phyloP scores from a whole-genome alignment of 2,329 filamentous ascomycete genomes.

The Incumbomyces delicatus region DNA sequence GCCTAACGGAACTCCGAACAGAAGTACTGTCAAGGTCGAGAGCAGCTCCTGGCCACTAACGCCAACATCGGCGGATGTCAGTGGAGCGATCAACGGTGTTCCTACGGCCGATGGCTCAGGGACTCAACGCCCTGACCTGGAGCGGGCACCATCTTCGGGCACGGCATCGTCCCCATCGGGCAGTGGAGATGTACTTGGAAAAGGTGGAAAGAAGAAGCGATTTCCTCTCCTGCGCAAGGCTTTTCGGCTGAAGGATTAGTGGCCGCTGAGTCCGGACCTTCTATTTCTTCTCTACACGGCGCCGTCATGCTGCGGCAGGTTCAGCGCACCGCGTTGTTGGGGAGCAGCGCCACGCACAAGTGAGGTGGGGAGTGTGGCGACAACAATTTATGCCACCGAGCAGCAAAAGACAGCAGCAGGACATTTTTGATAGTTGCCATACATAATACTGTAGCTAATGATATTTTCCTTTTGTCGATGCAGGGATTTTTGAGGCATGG shows the following conservation, averaged over 20 bases:
- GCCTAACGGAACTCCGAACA: constrained; percentile 25
- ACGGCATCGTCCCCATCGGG: not conserved
- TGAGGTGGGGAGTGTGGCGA: no score
- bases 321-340: no score
- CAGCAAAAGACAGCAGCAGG: no score
- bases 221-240: constrained; percentile 36
- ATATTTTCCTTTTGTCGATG: no score
- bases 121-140: constrained; percentile 12
- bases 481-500: no score
- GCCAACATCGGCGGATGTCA: constrained; percentile 10
- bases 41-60: constrained; percentile 43
- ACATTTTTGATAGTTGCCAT: no score
- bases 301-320: no score
- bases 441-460: no score
- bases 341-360: no score
- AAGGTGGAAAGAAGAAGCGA: constrained; percentile 35
- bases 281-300: no score
- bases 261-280: not conserved
- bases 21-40: constrained; percentile 15
- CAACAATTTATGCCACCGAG: no score
- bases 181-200: constrained; percentile 21
- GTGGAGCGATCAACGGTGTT: not conserved
- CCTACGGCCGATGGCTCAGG: constrained; percentile 21
- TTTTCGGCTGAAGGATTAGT: constrained; percentile 31
- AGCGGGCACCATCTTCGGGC: constrained; percentile 19